These are phyloP conservation scores for Fusarium temperatum DNA, from an alignment of 2,329 filamentous ascomycete genomes.

Conservation along the genomic window DNA sequence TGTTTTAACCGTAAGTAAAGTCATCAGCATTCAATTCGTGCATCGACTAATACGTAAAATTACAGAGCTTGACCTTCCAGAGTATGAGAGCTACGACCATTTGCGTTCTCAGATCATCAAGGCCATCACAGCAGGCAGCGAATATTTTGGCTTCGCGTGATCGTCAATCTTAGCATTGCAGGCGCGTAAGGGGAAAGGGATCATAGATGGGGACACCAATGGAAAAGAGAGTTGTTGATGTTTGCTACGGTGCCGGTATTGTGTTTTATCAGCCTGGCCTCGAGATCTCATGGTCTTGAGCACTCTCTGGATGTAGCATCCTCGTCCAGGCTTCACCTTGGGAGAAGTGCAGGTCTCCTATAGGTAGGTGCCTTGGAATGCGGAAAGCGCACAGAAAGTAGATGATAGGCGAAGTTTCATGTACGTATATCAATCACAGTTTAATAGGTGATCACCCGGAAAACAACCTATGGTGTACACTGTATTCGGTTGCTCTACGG, in stretches of 20 bases:
- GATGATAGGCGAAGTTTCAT: constrained; percentile 29
- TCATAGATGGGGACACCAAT: constrained; percentile 23
- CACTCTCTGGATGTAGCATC: background rate
- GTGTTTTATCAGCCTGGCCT: constrained; percentile 19
- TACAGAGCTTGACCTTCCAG: constrained; percentile 93
- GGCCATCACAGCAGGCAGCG: constrained; percentile 96
- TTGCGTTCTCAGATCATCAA: constrained; percentile 89
- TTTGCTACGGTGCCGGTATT: constrained; percentile 12
- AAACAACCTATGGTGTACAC: constrained; percentile 7
- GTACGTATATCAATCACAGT: constrained; percentile 1
- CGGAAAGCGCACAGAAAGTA: constrained; percentile 11
- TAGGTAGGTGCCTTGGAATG: constrained; percentile 22
- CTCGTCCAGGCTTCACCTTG: constrained; percentile 1
- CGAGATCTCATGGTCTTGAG: constrained; percentile 13
- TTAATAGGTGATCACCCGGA: constrained; percentile 13
- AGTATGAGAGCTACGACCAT: constrained; percentile 95
- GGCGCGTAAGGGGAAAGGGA: constrained; percentile 20
- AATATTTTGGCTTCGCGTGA: constrained; percentile 97
- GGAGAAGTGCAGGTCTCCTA: constrained; percentile 49
- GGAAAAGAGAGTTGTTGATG: constrained; percentile 6
- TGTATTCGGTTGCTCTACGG: background rate
- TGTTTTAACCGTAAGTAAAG: constrained; percentile 94
- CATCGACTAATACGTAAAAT: constrained; percentile 46
- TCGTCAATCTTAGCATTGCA: constrained; percentile 32
- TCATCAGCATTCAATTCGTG: constrained; percentile 46